Base-by-base conservation (phyloP, 805 yeast genomes). In the Yamadazyma philogaea region DNA sequence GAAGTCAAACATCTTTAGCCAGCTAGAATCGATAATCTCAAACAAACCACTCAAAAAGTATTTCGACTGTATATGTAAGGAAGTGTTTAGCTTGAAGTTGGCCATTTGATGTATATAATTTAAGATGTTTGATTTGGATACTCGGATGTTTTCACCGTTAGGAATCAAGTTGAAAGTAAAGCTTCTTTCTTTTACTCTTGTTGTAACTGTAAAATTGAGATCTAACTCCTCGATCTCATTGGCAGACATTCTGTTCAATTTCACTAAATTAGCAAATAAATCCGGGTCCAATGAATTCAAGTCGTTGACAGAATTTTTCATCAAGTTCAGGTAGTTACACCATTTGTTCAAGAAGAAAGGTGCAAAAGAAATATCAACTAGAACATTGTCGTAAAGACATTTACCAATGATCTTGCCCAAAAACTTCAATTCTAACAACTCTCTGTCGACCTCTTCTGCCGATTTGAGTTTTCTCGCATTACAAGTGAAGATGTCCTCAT, bases 1-100 rank as follows among this genome's bases (percentile, higher is more conserved):
- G 0, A 96, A 82, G 54, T 87, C 87, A 65, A 91, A 93, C 83
- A 91, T 79, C 18, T 77, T 75, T 35, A 91, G 67, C 96, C 96
- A 88, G 30, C 72, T 72, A 1, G 82, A 79, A 8, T 81, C 72
- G 20, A 93, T 80, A 15, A 91, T 68, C 43, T 75, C 76, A 50
- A 74, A 76, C 37, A 93, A 58, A 0, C 99, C 99, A 11, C 70
- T 74, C 27, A 90, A 63, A 56, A 87, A 85, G 31, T 74, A 69
- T 24, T 68, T 67, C 0, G 87, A 75, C 52, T 82, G 91, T 2
- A 74, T 56, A n/a, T 71, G 62, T 17, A 84, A 66, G 12, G 78
- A 70, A 32, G 69, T 74, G 60, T 88, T 87, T 44, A 93, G 67
- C 56, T 86, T 87, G 66, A 80, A 90, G 51, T 84, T 81, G 6